These are phyloP conservation scores for Botrytis pseudocinerea DNA, from an alignment of 2,329 filamentous ascomycete species.

Conservation along the genomic window DNA sequence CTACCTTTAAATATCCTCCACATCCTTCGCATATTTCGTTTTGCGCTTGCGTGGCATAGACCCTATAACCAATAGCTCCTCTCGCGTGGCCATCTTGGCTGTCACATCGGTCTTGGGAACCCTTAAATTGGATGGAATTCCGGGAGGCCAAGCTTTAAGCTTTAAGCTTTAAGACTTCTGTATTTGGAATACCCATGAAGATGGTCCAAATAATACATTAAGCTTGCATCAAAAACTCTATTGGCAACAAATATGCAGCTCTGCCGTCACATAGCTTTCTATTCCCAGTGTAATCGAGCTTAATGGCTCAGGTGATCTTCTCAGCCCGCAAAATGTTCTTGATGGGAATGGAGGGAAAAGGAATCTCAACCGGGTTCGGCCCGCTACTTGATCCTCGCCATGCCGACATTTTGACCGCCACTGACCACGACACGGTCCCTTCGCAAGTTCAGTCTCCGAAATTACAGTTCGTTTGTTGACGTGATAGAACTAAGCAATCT, in stretches of 20 bases:
- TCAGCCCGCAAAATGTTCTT: not conserved
- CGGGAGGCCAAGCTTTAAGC: not conserved
- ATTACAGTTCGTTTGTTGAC: not conserved
- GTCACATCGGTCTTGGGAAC: not conserved
- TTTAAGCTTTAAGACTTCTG: not conserved
- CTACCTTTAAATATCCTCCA: slow-evolving; percentile 1
- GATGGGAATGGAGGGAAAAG: not conserved
- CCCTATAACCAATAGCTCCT: slow-evolving; percentile 4
- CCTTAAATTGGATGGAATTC: not conserved
- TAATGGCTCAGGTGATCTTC: not conserved
- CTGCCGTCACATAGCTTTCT: not conserved
- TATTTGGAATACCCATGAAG: not conserved
- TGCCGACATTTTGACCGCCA: not conserved
- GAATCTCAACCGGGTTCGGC: not conserved
- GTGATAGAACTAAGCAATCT: not conserved
- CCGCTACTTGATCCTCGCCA: not conserved
- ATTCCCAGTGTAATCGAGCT: not conserved
- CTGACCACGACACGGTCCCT: not conserved
- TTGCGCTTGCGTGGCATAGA: not conserved
- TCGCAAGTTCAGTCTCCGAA: not conserved
- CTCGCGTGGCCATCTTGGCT: slow-evolving; percentile 2
- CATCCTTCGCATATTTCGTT: slow-evolving; percentile 10
- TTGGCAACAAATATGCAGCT: slow-evolving; percentile 10
- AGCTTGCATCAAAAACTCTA: slow-evolving; percentile 6
- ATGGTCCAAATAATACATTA: not conserved